These are phyloP conservation scores for Calocera viscosa DNA, from an alignment of 768 basidiomycete genomes.

Conservation along the genomic window DNA sequence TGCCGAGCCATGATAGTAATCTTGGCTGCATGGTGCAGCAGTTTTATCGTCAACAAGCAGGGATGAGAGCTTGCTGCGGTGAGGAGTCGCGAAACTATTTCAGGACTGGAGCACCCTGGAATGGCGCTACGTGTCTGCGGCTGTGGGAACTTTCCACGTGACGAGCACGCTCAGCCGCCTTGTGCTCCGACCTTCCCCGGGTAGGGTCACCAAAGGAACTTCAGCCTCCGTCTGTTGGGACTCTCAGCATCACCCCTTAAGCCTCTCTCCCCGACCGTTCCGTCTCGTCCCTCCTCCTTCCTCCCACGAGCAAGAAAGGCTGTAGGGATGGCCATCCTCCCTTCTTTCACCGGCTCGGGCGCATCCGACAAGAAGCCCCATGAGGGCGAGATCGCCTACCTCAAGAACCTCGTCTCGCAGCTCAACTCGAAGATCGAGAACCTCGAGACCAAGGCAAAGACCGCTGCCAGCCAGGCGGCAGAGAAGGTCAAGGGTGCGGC, in stretches of 20 bases:
- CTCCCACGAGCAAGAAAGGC: constrained; percentile 2
- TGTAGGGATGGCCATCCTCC: constrained; percentile 3
- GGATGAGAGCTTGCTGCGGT: neutral
- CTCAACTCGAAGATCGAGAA: constrained; percentile 77
- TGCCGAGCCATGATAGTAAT: neutral
- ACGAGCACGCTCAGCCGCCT: neutral
- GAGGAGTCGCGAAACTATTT: constrained; percentile 3
- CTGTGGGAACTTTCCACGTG: neutral
- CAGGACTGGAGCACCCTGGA: neutral
- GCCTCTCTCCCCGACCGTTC: neutral
- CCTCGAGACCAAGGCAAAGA: constrained; percentile 61
- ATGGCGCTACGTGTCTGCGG: neutral
- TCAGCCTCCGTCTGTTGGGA: neutral
- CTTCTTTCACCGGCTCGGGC: neutral
- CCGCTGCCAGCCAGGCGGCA: constrained; percentile 26
- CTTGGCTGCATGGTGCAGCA: constrained; percentile 4
- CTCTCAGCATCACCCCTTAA: neutral
- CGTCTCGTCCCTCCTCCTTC: constrained; percentile 5
- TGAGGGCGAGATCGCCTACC: constrained; percentile 73
- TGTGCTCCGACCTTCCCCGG: neutral
- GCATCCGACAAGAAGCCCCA: neutral
- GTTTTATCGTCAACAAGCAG: neutral
- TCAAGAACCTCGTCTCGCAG: constrained; percentile 83
- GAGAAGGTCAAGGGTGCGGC: constrained; percentile 24
- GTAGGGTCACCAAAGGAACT: neutral